A percentile compares a stretch with the other conserved stretches of the same genome.
Evolutionary conservation across 179 eudicot species (phyloP).

Genomic region (Beta corolliflora): DNA sequence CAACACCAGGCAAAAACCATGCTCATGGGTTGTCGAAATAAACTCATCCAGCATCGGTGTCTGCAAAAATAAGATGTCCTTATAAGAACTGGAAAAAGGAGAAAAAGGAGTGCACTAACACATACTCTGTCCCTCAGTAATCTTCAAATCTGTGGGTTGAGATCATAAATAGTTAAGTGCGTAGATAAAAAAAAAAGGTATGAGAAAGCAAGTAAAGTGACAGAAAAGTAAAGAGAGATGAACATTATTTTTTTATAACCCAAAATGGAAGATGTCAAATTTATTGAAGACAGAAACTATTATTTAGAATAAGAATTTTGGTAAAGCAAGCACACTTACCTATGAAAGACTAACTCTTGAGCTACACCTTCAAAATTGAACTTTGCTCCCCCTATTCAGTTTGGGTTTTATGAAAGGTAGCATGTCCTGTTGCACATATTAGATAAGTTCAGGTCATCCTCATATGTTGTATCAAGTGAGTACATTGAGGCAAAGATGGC

Average conservation of each 20-base stretch:
- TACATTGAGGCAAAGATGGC: not conserved
- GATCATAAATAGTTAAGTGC: too few species aligned
- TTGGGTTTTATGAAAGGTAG: slow-evolving; percentile 76
- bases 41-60: slow-evolving; percentile 63
- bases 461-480: not conserved
- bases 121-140: too few species aligned
- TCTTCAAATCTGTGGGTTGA: too few species aligned
- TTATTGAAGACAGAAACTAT: too few species aligned
- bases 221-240: too few species aligned
- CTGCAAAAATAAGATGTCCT: slow-evolving; percentile 42
- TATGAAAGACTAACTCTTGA: slow-evolving; percentile 69
- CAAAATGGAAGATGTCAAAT: too few species aligned
- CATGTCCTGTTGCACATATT: slow-evolving; percentile 39
- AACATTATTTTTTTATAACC: too few species aligned
- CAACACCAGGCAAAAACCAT: too few species aligned
- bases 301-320: not conserved
- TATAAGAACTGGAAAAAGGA: not conserved
- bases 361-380: slow-evolving; percentile 51
- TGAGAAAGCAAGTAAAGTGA: too few species aligned
- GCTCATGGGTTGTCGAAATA: too few species aligned
- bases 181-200: too few species aligned
- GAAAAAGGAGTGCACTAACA: too few species aligned
- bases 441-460: not conserved
- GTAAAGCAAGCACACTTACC: slow-evolving; percentile 42
- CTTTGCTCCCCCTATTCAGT: slow-evolving; percentile 49